Evolutionary conservation across 192 early-diverging fungal genomes (phyloP), one percentile per base, ranked within the genome.

Genomic region (Diversispora eburnea): DNA sequence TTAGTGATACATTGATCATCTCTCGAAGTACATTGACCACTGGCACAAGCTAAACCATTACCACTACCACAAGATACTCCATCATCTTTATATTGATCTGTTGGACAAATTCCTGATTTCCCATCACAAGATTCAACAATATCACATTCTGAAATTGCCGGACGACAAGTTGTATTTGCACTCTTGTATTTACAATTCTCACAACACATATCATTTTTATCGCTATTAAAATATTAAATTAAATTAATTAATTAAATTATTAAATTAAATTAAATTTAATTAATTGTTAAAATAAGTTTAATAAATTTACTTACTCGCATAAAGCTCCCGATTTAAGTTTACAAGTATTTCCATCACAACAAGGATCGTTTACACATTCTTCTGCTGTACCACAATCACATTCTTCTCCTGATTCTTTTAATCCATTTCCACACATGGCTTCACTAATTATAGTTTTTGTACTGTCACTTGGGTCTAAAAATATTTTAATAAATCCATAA

Each of bases 361-460:
- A 98, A 13, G 88, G 84, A 67, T 93, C 91, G 46, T 81, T 85
- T n/a, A 80, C 81, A 73, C 92, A 94, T 66, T 88, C 85, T 3
- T 4, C 17, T 13, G 4, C 41, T 2, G 85, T 82, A 6, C 91
- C 93, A 77, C 93, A 94, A 75, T 98, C 96, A 78, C 96, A 98
- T 63, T 98, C 88, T 81, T 98, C 96, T 73, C 88, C 89, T 3
- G 77, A 60, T 78, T 98, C 96, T 75, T 88, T 88, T 68, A 98
- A 87, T 0, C 95, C 96, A 79, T 98, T 98, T 39, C 96, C 96
- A 76, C 96, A 98, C 81, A 98, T 96, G 42, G 90, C 85, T 9
- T 70, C 43, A 47, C 80, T 84, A 41, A 88, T 78, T 9, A 77
- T 75, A 47, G 83, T 77, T 3, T 74, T 79, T 6, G 47, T 60